Percentiles rank a stretch among this genome's conserved stretches.
Conservation (phyloP, 768 basidiomycete species). For the Flagelloscypha sp. region DNA sequence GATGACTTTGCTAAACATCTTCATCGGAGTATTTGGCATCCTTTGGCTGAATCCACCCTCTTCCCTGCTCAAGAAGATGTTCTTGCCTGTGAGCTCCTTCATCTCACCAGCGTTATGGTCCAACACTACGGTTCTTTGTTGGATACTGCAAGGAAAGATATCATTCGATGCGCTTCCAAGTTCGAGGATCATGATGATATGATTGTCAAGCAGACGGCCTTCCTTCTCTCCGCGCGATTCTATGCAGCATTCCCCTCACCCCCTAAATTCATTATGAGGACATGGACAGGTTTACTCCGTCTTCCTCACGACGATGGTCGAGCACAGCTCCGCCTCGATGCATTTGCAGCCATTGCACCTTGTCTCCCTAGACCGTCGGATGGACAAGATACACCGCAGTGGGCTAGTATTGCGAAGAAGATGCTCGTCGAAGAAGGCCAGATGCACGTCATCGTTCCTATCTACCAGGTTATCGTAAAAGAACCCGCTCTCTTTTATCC, state of each 20-base stretch:
- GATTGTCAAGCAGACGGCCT: slow-evolving; percentile 88
- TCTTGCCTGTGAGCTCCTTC: slow-evolving; percentile 85
- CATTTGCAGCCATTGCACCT: slow-evolving; percentile 79
- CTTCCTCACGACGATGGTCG: slow-evolving; percentile 74
- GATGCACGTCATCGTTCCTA: slow-evolving; percentile 54
- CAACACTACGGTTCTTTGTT: slow-evolving; percentile 78
- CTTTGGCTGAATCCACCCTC: slow-evolving; percentile 47
- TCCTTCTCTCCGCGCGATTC: slow-evolving; percentile 85
- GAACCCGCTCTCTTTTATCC: slow-evolving; percentile 90
- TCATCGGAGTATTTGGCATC: slow-evolving; percentile 74
- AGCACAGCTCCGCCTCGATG: slow-evolving; percentile 68
- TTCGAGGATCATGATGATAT: slow-evolving; percentile 77
- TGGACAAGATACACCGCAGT: slow-evolving; percentile 50
- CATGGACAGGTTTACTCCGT: slow-evolving; percentile 86
- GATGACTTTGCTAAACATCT: slow-evolving; percentile 61
- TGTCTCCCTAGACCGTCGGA: slow-evolving; percentile 61
- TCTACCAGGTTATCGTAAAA: slow-evolving; percentile 89
- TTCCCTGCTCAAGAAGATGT: slow-evolving; percentile 67
- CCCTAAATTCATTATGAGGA: slow-evolving; percentile 80
- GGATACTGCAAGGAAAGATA: slow-evolving; percentile 77
- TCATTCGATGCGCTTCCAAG: slow-evolving; percentile 91
- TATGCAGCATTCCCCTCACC: slow-evolving; percentile 85
- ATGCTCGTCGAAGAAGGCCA: slow-evolving; percentile 87
- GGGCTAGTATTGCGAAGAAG: slow-evolving; percentile 82
- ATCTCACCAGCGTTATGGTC: slow-evolving; percentile 82